Evolutionary conservation across 2,329 filamentous ascomycete species (phyloP).

Genomic region (Epichloe baconii): DNA sequence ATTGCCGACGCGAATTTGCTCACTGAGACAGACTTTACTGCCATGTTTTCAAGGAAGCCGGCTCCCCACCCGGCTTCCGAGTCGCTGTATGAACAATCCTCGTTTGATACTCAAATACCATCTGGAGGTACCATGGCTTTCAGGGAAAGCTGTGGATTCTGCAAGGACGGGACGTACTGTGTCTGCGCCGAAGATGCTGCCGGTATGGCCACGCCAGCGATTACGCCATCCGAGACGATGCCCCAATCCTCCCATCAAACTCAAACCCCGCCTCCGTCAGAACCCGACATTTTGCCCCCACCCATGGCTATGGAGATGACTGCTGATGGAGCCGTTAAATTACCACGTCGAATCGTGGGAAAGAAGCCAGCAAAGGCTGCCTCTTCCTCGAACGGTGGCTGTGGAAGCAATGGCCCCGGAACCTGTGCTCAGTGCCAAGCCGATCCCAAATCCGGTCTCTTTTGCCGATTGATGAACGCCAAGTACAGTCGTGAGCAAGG

Average conservation of each 20-base stretch:
- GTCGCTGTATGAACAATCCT: slow-evolving; percentile 3
- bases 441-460: slow-evolving; percentile 68
- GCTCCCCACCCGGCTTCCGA: not conserved
- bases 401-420: slow-evolving; percentile 58
- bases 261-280: slow-evolving; percentile 45
- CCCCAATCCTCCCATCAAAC: slow-evolving; percentile 33
- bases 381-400: slow-evolving; percentile 23
- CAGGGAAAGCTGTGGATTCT: slow-evolving; percentile 69
- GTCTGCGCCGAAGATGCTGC: slow-evolving; percentile 57
- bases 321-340: slow-evolving; percentile 46
- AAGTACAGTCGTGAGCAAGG: slow-evolving; percentile 35
- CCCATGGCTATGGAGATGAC: slow-evolving; percentile 45
- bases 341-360: slow-evolving; percentile 30
- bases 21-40: slow-evolving; percentile 64
- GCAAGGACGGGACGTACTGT: slow-evolving; percentile 68
- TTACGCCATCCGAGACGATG: slow-evolving; percentile 26
- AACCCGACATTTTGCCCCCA: slow-evolving; percentile 42
- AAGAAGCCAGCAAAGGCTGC: slow-evolving; percentile 13
- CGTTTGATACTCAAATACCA: slow-evolving; percentile 16
- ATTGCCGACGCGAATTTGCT: slow-evolving; percentile 30
- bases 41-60: slow-evolving; percentile 42
- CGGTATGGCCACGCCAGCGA: slow-evolving; percentile 26
- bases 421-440: slow-evolving; percentile 66
- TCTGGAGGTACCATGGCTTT: slow-evolving; percentile 27
- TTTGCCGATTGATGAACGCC: slow-evolving; percentile 70